Conservation (phyloP, 2,329 filamentous ascomycete species). For the Penicillium occitanis region DNA sequence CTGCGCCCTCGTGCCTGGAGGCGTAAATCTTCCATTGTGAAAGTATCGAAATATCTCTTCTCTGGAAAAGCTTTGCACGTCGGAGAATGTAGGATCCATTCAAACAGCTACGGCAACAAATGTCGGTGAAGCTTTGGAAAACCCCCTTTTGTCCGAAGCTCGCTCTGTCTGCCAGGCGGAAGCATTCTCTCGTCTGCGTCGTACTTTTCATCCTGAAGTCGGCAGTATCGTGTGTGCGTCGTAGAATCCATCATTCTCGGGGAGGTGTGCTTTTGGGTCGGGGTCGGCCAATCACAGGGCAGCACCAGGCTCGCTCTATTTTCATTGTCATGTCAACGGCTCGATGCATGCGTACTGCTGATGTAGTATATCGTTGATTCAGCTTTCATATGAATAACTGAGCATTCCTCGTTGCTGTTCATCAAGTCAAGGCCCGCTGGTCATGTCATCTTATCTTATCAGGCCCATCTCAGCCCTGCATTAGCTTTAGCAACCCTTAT, state of each 20-base stretch:
- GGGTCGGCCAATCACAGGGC: neutral
- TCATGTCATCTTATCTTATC: neutral
- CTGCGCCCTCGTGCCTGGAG: conserved; percentile 1
- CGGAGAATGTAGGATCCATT: neutral
- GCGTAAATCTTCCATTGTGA: neutral
- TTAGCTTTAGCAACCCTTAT: neutral
- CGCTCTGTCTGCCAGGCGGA: neutral
- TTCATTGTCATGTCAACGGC: neutral
- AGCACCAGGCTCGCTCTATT: neutral
- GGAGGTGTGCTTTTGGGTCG: neutral
- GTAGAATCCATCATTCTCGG: conserved; percentile 15
- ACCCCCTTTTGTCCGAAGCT: conserved; percentile 7
- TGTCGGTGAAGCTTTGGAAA: conserved; percentile 1
- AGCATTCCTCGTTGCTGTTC: neutral
- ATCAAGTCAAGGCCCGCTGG: neutral
- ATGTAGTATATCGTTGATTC: too few relatives aligned
- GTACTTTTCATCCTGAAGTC: conserved; percentile 13
- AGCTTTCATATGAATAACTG: too few relatives aligned
- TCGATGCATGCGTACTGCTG: neutral
- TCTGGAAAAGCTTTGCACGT: neutral
- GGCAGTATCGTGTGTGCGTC: conserved; percentile 11
- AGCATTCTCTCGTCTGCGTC: conserved; percentile 6
- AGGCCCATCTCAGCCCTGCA: neutral
- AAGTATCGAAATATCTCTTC: neutral
- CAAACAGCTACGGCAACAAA: neutral